Percentiles rank a stretch among this genome's conserved stretches.
Conservation (phyloP, 306 rosid genomes). For the Corylus heterophylla region DNA sequence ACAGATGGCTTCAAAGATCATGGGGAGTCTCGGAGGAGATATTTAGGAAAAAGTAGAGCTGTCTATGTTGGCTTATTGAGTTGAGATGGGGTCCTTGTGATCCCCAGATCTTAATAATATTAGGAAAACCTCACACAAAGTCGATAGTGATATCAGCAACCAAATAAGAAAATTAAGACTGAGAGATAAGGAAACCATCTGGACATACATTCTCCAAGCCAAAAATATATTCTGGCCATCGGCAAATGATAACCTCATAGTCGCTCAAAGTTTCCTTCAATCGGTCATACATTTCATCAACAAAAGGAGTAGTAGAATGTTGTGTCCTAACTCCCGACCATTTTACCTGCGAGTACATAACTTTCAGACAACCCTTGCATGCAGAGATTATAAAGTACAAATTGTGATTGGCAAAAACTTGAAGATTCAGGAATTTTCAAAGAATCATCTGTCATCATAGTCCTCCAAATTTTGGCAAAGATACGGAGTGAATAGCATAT, state of each 20-base stretch:
- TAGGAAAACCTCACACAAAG: not conserved
- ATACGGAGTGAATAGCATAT: constrained; percentile 4
- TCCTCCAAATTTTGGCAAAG: constrained; percentile 6
- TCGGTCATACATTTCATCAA: constrained; percentile 94
- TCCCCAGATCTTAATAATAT: not conserved
- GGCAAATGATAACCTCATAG: constrained; percentile 87
- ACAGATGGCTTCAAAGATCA: no score
- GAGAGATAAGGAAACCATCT: constrained; percentile 6
- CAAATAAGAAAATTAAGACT: constrained; percentile 13
- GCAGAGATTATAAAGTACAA: constrained; percentile 18
- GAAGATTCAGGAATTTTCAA: constrained; percentile 3
- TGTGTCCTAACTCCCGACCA: constrained; percentile 96
- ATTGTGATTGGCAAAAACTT: constrained; percentile 1
- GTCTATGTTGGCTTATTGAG: no score
- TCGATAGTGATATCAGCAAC: not conserved
- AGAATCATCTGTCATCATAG: not conserved
- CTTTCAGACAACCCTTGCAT: constrained; percentile 26
- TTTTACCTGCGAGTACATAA: constrained; percentile 72
- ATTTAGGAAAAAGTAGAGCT: no score
- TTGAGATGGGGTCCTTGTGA: no score
- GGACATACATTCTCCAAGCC: constrained; percentile 78
- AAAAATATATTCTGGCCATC: constrained; percentile 94
- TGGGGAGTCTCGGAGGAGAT: no score
- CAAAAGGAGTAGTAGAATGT: constrained; percentile 95
- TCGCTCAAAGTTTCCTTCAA: constrained; percentile 83